A percentile compares a stretch with the other conserved stretches of the same genome.
phyloP scores from a whole-genome alignment of 2,329 filamentous ascomycete species.

The Epichloe aotearoae region DNA sequence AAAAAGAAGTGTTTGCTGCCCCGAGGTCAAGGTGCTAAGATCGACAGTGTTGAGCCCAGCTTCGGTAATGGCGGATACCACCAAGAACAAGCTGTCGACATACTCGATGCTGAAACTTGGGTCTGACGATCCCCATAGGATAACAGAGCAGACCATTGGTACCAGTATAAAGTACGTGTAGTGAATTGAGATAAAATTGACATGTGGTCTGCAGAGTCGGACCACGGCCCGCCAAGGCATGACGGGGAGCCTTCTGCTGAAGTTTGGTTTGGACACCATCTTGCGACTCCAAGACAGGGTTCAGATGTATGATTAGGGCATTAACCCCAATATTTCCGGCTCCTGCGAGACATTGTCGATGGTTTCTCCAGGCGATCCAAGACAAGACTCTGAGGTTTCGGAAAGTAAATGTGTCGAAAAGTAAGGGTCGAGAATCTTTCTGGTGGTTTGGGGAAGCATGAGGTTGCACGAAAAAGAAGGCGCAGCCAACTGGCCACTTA shows the following conservation, averaged over 20 bases:
- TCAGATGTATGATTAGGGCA: not conserved
- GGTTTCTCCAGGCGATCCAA: not conserved
- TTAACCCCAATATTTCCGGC: not conserved
- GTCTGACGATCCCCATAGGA: conserved; percentile 47
- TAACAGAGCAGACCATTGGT: conserved; percentile 39
- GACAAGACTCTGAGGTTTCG: not conserved
- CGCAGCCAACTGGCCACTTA: not conserved
- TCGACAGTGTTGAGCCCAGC: conserved; percentile 57
- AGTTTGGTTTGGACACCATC: not conserved
- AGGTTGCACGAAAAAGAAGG: not conserved
- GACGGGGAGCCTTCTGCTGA: not conserved
- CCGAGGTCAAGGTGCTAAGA: conserved; percentile 49
- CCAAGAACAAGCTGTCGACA: conserved; percentile 53
- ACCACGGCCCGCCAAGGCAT: not conserved
- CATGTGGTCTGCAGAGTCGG: conserved; percentile 21
- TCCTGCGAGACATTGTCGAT: not conserved
- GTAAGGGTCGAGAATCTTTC: not conserved
- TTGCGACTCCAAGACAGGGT: not conserved
- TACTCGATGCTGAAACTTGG: conserved; percentile 41
- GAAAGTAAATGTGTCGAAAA: not conserved
- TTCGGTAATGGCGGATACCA: conserved; percentile 52
- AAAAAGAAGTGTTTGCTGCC: conserved; percentile 55
- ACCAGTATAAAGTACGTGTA: conserved; percentile 52
- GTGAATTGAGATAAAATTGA: conserved; percentile 53
- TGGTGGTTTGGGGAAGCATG: not conserved